These are phyloP conservation scores for Thelonectria rubi DNA, from an alignment of 2,329 filamentous ascomycete genomes.

Conservation along the genomic window DNA sequence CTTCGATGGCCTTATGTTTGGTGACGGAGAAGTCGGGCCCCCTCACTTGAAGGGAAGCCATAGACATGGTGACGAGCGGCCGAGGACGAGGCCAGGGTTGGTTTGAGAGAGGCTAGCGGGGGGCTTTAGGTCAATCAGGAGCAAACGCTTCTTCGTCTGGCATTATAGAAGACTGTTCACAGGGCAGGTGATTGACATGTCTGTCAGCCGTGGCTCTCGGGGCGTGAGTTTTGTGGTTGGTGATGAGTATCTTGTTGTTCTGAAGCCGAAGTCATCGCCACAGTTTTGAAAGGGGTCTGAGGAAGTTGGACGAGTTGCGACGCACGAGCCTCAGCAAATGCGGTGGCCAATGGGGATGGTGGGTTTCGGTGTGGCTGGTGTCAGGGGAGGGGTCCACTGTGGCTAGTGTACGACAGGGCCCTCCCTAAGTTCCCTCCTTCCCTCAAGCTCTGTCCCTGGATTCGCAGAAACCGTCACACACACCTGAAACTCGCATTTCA, in stretches of 20 bases:
- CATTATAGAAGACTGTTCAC: slow-evolving; percentile 31
- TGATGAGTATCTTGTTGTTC: slow-evolving; percentile 24
- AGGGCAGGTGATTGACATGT: slow-evolving; percentile 6
- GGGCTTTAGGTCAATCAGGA: slow-evolving; percentile 22
- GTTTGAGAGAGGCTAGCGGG: slow-evolving; percentile 15
- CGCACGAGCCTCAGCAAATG: slow-evolving; percentile 20
- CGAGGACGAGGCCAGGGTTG: slow-evolving; percentile 12
- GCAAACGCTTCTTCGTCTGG: slow-evolving; percentile 24
- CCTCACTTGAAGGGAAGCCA: slow-evolving; percentile 55
- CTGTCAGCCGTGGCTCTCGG: slow-evolving; percentile 16
- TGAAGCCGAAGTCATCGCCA: slow-evolving; percentile 16
- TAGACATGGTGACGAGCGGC: slow-evolving; percentile 48
- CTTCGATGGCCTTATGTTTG: slow-evolving; percentile 70
- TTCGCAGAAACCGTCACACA: neutral
- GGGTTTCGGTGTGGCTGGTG: slow-evolving; percentile 30
- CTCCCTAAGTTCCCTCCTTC: too few relatives aligned
- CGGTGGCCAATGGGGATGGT: slow-evolving; percentile 29
- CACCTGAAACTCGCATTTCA: slow-evolving; percentile 6
- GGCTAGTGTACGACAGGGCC: slow-evolving; percentile 21
- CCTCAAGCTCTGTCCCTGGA: neutral
- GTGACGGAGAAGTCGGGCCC: slow-evolving; percentile 56
- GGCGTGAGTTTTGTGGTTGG: slow-evolving; percentile 17
- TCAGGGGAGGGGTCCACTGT: slow-evolving; percentile 12
- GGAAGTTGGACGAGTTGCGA: slow-evolving; percentile 1
- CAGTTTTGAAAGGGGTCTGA: slow-evolving; percentile 21